phyloP scores from a whole-genome alignment of 2,329 filamentous ascomycete genomes.

The Fusarium odoratissimum region DNA sequence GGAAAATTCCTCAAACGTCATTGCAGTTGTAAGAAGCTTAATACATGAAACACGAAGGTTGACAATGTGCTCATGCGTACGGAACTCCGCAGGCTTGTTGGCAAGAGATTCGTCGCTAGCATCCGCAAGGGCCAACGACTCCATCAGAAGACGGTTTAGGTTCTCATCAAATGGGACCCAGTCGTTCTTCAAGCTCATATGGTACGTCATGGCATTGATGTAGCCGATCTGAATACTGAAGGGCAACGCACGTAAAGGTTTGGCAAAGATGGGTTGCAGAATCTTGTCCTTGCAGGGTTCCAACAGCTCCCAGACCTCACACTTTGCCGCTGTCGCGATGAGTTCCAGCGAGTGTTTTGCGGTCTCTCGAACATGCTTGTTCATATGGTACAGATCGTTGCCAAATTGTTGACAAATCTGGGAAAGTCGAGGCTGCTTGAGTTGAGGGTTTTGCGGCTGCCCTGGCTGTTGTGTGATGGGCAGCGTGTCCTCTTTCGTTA shows the following conservation, averaged over 20 bases:
- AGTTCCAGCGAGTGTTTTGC: conserved; percentile 84
- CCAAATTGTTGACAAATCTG: conserved; percentile 88
- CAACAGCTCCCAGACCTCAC: conserved; percentile 88
- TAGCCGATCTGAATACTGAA: conserved; percentile 98
- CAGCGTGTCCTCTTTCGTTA: conserved; percentile 78
- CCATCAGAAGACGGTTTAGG: conserved; percentile 88
- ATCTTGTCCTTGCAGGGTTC: conserved; percentile 90
- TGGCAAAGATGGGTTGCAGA: conserved; percentile 92
- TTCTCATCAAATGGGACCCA: conserved; percentile 94
- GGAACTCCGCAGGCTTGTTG: conserved; percentile 91
- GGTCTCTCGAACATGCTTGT: conserved; percentile 90
- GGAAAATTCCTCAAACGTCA: conserved; percentile 91
- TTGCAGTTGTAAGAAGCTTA: conserved; percentile 90
- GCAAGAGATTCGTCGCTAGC: conserved; percentile 93
- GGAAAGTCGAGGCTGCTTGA: conserved; percentile 71
- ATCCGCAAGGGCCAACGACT: conserved; percentile 93
- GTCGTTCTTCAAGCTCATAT: conserved; percentile 87
- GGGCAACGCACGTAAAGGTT: conserved; percentile 90
- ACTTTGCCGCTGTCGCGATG: conserved; percentile 80
- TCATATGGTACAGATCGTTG: conserved; percentile 93
- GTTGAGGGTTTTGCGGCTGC: conserved; percentile 53
- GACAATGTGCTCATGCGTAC: conserved; percentile 95
- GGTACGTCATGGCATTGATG: conserved; percentile 97
- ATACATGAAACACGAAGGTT: conserved; percentile 93
- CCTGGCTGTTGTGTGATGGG: conserved; percentile 53